Evolutionary conservation across 78 protist species (phyloP).

Genomic region (Tieghemostelium lacteum): DNA sequence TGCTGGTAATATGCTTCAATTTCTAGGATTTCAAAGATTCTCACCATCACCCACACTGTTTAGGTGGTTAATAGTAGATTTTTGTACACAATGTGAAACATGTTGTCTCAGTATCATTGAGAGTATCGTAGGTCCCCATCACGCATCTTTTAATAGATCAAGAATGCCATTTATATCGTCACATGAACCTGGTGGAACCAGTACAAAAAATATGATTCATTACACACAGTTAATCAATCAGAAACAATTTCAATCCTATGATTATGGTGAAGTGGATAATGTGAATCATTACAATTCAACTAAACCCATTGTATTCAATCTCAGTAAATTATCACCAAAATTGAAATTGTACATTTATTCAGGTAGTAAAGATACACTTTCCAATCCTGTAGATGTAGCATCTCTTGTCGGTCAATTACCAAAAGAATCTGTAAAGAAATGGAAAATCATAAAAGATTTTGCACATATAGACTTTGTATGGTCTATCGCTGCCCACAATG

Average conservation of each 20-base stretch:
- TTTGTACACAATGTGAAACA: too few species aligned
- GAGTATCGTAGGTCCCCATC: too few species aligned
- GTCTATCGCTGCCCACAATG: conserved; percentile 12
- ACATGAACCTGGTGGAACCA: too few species aligned
- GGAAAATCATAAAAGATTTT: background rate
- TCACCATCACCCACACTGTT: background rate
- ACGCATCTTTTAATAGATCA: too few species aligned
- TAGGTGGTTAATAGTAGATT: too few species aligned
- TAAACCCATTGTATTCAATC: conserved; percentile 50
- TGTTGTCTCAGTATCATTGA: too few species aligned
- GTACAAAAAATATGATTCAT: conserved; percentile 81
- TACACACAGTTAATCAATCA: conserved; percentile 54
- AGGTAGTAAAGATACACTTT: conserved; percentile 28
- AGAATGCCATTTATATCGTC: too few species aligned
- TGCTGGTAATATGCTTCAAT: too few species aligned
- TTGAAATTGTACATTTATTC: background rate
- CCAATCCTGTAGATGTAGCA: conserved; percentile 13
- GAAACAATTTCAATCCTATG: conserved; percentile 58
- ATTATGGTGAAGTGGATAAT: conserved; percentile 42
- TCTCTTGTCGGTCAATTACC: background rate
- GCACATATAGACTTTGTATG: conserved; percentile 67
- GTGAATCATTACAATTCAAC: background rate
- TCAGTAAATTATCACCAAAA: conserved; percentile 10
- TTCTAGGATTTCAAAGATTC: background rate
- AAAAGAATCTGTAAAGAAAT: background rate